phyloP scores from a whole-genome alignment of 176 grass and related monocot genomes.

The Carex parvula region DNA sequence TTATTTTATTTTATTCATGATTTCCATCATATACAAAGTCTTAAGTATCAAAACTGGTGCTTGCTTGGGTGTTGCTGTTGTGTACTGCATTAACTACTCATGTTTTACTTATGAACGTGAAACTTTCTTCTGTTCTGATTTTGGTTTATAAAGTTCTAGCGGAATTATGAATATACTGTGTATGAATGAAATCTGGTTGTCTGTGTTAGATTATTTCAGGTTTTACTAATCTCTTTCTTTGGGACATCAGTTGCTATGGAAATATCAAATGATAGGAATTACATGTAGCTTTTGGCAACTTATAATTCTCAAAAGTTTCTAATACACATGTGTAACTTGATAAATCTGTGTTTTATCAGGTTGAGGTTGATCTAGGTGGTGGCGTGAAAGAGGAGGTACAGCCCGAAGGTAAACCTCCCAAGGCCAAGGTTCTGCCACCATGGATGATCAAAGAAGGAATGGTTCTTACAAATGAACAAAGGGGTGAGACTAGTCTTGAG shows the following conservation, averaged over 20 bases:
- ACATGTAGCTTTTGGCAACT: neutral
- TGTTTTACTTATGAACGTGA: neutral
- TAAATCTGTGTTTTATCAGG: conserved; percentile 30
- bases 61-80: neutral
- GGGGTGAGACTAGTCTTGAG: conserved; percentile 47
- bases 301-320: neutral
- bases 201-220: neutral
- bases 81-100: neutral
- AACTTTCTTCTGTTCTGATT: conserved; percentile 4
- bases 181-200: neutral
- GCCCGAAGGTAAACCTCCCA: conserved; percentile 44
- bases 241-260: no score
- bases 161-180: neutral
- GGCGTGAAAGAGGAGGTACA: conserved; percentile 61
- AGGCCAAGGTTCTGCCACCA: conserved; percentile 69
- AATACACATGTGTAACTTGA: neutral
- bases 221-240: neutral
- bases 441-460: conserved; percentile 99
- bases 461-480: conserved; percentile 96
- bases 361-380: conserved; percentile 68
- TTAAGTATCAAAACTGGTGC: neutral
- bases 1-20: neutral
- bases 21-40: neutral
- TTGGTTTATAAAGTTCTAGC: neutral
- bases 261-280: conserved; percentile 7